A percentile compares a stretch with the other conserved stretches of the same genome.
Conservation (phyloP, 1,284 basidiomycete species). For the Boletus mariae region DNA sequence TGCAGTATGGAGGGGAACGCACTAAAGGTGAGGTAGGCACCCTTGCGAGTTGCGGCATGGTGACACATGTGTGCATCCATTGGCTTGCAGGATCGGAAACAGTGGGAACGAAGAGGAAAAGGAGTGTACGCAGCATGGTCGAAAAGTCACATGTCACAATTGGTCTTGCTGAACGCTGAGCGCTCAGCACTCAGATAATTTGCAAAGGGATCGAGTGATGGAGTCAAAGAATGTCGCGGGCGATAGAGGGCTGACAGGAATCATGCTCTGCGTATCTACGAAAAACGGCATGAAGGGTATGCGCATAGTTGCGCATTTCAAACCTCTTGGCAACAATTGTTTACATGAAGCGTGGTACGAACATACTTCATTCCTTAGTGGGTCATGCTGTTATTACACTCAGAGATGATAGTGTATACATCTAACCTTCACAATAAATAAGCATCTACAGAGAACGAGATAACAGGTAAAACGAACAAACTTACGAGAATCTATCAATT, state of each 20-base stretch:
- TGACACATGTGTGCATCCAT: background rate
- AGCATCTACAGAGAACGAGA: background rate
- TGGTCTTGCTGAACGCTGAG: background rate
- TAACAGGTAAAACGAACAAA: background rate
- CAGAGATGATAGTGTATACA: background rate
- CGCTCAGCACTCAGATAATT: background rate
- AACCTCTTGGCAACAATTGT: background rate
- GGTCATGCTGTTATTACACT: no score
- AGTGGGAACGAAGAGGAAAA: background rate
- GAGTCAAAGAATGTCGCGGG: no score
- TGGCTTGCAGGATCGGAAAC: background rate
- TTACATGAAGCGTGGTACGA: background rate
- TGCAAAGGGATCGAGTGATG: background rate
- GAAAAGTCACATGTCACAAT: background rate
- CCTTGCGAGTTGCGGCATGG: background rate
- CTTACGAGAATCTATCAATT: conserved; percentile 8
- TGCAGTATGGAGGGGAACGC: background rate
- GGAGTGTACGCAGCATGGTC: background rate
- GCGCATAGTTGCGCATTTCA: background rate
- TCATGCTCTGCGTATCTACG: no score
- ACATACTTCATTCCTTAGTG: background rate
- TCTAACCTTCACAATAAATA: background rate
- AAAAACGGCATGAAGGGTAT: no score
- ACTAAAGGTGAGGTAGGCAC: background rate
- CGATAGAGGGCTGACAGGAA: no score